A percentile compares a stretch with the other conserved stretches of the same genome.
phyloP scores from a whole-genome alignment of 225 moss, liverwort and hornwort species.

The Anthoceros angustus region DNA sequence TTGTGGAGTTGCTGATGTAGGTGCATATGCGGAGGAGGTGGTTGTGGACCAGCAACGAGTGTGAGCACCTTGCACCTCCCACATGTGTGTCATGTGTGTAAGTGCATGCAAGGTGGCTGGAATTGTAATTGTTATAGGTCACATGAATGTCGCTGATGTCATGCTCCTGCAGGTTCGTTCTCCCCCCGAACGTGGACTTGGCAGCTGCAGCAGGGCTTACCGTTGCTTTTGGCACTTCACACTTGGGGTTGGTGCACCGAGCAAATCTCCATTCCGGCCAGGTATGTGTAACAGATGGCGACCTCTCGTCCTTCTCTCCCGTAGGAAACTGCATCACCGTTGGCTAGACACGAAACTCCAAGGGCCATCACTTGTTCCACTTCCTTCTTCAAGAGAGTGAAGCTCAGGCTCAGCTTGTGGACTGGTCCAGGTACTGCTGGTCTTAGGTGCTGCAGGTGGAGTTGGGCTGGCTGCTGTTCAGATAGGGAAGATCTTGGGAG shows the following conservation, averaged over 20 bases:
- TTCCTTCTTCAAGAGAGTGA: background rate
- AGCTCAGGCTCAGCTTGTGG: background rate
- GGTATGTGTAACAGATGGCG: conserved; percentile 21
- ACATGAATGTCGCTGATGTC: background rate
- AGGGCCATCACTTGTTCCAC: background rate
- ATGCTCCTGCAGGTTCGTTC: conserved; percentile 35
- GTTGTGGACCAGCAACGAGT: conserved; percentile 6
- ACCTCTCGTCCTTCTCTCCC: background rate
- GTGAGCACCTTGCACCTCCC: background rate
- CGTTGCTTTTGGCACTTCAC: conserved; percentile 74
- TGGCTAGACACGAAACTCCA: too few relatives aligned
- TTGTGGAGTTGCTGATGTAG: conserved; percentile 34
- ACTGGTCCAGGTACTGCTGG: conserved; percentile 61
- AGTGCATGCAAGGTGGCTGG: too few relatives aligned
- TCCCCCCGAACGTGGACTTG: conserved; percentile 65
- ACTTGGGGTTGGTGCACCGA: conserved; percentile 61
- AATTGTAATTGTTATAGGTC: too few relatives aligned
- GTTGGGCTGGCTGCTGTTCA: conserved; percentile 88
- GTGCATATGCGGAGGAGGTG: conserved; percentile 50
- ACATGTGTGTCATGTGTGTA: too few relatives aligned
- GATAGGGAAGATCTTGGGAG: conserved; percentile 80
- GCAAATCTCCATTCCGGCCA: conserved; percentile 71
- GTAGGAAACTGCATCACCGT: too few relatives aligned
- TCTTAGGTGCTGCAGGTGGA: conserved; percentile 88
- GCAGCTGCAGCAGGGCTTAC: conserved; percentile 64